Evolutionary conservation across 306 rosid genomes (phyloP), one percentile per base, ranked within the genome.

Genomic region (Cucurbita moschata): DNA sequence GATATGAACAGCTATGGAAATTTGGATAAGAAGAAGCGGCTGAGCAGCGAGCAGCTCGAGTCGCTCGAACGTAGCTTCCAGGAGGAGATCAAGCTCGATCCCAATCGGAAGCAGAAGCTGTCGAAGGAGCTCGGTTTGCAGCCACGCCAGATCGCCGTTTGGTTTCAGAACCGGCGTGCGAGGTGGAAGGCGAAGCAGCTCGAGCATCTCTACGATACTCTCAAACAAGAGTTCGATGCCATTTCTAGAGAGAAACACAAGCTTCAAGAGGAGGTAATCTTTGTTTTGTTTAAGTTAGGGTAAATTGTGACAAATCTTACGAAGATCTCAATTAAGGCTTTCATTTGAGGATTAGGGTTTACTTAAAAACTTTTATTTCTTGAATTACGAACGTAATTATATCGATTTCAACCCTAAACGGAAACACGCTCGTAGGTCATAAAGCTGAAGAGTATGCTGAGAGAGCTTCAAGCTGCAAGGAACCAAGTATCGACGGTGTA

Each of bases 131-230:
- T 95, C 10, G 99, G 97, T n/a, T 84, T 95, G 4, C 99, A 91
- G 77, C 96, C 99, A 10, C 90, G 99, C 6, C 97, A 95, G 58
- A 89, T 95, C 6, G 96, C 99, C 11, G 90, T 95, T 46, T 95
- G 99, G 99, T 95, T 95, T 79, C 99, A 95, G 73, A 95, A 95
- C 75, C 82, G 97, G 47, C 86, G 99, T 38, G 96, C 99, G 15
- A 79, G 96, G 69, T 95, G 99, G 99, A 95, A 95, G 82, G 82
- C 88, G 7, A 95, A 95, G 89, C 90, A 95, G 73, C 96, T 95
- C n/a, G 99, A 95, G 78, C 75, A 82, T 68, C 77, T 91, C 78
- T 91, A 95, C 21, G 97, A 95, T 66, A 46, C 88, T 0, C 99
- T 95, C 19, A 95, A 89, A 73, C 95, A 87, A 12, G 91, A 95